Percentiles rank a stretch among this genome's conserved stretches.
Evolutionary conservation across 2,329 filamentous ascomycete genomes (phyloP).

Genomic region (Furcasterigmium sp.): DNA sequence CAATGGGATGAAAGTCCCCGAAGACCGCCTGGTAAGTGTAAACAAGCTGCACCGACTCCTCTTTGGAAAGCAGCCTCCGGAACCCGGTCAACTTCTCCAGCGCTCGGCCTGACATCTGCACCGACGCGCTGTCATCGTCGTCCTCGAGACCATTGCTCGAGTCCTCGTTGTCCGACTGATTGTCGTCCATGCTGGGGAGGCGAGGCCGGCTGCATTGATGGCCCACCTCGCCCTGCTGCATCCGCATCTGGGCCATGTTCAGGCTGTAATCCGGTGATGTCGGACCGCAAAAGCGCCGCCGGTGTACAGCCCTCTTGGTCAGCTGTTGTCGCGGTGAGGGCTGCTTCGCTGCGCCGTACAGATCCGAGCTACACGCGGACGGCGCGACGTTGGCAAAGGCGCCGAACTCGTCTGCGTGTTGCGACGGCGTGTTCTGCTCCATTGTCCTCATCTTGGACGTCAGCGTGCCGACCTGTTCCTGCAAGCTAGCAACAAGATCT

Average conservation of each 20-base stretch:
- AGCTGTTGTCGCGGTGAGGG: too few species aligned
- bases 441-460: neutral
- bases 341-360: neutral
- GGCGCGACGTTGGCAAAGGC: neutral
- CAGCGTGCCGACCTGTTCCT: constrained; percentile 3
- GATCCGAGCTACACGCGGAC: neutral
- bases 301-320: neutral
- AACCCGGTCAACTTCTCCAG: neutral
- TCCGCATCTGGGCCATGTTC: constrained; percentile 16
- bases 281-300: constrained; percentile 17
- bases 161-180: neutral
- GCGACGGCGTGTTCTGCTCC: neutral
- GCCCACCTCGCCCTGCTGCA: constrained; percentile 6
- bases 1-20: constrained; percentile 5
- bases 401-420: neutral
- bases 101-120: neutral
- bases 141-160: neutral
- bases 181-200: neutral
- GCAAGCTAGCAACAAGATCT: neutral
- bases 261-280: constrained; percentile 20
- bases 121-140: neutral
- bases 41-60: neutral
- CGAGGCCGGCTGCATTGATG: neutral
- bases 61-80: neutral
- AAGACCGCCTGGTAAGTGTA: constrained; percentile 4